phyloP scores from a whole-genome alignment of 73 alveolate species.

The Symbiodinium pilosum region DNA sequence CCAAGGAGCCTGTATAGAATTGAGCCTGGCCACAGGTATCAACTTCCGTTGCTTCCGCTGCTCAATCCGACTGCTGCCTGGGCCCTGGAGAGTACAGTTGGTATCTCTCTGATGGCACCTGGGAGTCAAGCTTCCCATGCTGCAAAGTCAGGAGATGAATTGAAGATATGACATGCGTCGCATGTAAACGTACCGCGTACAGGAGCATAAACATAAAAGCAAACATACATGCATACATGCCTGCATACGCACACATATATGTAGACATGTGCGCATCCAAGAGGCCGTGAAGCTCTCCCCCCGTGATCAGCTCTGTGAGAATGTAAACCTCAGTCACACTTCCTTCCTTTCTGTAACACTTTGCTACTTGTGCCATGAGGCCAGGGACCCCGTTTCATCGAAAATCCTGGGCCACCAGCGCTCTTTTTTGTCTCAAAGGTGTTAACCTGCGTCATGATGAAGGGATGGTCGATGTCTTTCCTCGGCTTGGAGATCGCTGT shows the following conservation, averaged over 20 bases:
- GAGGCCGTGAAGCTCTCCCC: constrained; percentile 82
- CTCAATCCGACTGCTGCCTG: constrained; percentile 18
- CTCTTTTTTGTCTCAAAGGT: constrained; percentile 83
- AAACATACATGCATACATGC: too few species aligned
- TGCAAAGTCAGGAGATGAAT: too few species aligned
- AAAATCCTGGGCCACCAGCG: neutral
- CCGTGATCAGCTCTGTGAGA: constrained; percentile 89
- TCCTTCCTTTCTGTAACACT: neutral
- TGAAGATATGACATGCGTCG: too few species aligned
- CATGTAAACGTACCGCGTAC: too few species aligned
- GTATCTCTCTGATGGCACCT: constrained; percentile 92
- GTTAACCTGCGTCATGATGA: constrained; percentile 86
- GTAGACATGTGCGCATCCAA: too few species aligned
- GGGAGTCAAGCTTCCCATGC: too few species aligned
- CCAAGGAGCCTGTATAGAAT: constrained; percentile 91
- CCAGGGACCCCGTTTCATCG: neutral
- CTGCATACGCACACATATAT: too few species aligned
- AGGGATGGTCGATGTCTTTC: constrained; percentile 92
- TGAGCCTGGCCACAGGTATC: constrained; percentile 31
- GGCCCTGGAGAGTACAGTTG: constrained; percentile 65
- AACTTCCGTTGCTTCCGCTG: neutral
- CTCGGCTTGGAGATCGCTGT: neutral
- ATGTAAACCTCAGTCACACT: constrained; percentile 46
- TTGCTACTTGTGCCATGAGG: neutral
- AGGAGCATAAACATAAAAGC: too few species aligned